phyloP scores from a whole-genome alignment of 805 yeast genomes.

The Pichia eremophila region DNA sequence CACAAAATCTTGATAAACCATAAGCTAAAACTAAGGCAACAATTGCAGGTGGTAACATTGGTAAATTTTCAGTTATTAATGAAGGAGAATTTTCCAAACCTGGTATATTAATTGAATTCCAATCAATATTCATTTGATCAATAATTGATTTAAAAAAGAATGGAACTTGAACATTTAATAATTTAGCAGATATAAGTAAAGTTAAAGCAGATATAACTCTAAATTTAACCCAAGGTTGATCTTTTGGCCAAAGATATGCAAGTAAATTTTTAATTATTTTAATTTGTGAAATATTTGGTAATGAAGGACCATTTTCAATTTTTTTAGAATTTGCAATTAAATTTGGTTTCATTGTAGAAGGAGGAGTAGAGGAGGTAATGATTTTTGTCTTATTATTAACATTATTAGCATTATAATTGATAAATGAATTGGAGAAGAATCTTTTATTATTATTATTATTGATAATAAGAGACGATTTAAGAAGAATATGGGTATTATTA shows the following conservation, averaged over 20 bases:
- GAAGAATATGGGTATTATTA: too few relatives aligned
- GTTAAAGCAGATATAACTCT: conserved; percentile 72
- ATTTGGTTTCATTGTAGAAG: too few relatives aligned
- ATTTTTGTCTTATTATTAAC: too few relatives aligned
- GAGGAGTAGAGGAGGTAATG: too few relatives aligned
- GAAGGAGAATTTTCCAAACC: neutral
- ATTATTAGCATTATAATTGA: too few relatives aligned
- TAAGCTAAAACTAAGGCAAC: conserved; percentile 71
- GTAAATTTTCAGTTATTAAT: conserved; percentile 7
- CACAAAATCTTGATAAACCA: conserved; percentile 90
- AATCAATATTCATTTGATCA: conserved; percentile 88
- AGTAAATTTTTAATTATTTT: conserved; percentile 56
- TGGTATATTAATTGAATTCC: conserved; percentile 28
- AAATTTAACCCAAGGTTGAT: conserved; percentile 52
- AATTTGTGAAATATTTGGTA: conserved; percentile 31
- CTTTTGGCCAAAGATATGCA: conserved; percentile 74
- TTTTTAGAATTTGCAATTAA: conserved; percentile 11
- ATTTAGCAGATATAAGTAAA: conserved; percentile 68
- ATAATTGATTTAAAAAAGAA: conserved; percentile 83
- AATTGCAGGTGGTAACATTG: conserved; percentile 45
- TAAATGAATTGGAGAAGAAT: too few relatives aligned
- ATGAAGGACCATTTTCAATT: conserved; percentile 8
- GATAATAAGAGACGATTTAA: too few relatives aligned
- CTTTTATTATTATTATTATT: too few relatives aligned
- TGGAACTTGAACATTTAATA: conserved; percentile 92